Conservation (phyloP, 768 basidiomycete genomes). For the Lentinula detonsa region DNA sequence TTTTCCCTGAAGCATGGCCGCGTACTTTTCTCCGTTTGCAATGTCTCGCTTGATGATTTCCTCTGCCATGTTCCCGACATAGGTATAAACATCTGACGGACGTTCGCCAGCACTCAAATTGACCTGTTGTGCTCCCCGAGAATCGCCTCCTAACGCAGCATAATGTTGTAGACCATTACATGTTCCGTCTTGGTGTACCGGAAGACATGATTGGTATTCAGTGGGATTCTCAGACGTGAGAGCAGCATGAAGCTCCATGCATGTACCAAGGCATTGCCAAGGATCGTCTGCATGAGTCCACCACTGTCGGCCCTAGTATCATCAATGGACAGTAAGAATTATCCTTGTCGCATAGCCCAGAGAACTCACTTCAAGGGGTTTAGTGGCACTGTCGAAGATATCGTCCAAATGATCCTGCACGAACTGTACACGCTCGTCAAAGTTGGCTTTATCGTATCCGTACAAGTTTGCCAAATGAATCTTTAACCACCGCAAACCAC, state of each 20-base stretch:
- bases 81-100: conserved; percentile 94
- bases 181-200: conserved; percentile 96
- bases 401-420: conserved; percentile 67
- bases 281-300: conserved; percentile 92
- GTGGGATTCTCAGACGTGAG: conserved; percentile 65
- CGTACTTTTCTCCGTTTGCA: conserved; percentile 43
- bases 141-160: conserved; percentile 93
- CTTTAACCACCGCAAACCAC: conserved; percentile 90
- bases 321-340: neutral
- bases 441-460: conserved; percentile 92
- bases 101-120: conserved; percentile 80
- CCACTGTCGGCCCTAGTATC: conserved; percentile 65
- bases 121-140: conserved; percentile 83
- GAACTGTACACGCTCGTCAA: conserved; percentile 86
- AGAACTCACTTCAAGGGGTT: conserved; percentile 63
- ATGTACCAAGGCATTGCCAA: conserved; percentile 95
- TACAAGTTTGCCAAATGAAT: conserved; percentile 92
- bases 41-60: conserved; percentile 52
- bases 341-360: neutral
- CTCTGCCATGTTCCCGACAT: conserved; percentile 85
- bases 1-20: conserved; percentile 64
- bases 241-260: conserved; percentile 82
- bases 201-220: conserved; percentile 61
- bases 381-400: conserved; percentile 75
- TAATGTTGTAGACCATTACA: conserved; percentile 99